Conservation (phyloP, 2,329 filamentous ascomycete genomes). For the Fusarium haematococcum region DNA sequence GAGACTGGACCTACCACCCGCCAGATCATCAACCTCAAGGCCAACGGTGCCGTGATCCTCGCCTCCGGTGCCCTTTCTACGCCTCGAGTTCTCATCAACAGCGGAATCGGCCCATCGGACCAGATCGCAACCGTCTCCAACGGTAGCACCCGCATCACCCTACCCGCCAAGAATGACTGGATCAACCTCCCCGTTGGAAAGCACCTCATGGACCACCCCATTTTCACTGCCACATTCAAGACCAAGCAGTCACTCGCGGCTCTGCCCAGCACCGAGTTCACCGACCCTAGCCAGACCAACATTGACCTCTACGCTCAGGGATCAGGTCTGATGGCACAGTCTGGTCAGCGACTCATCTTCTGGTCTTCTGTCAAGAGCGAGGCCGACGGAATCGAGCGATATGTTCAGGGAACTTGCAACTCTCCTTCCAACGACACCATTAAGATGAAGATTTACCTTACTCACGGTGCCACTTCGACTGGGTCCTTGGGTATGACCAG, state of each 20-base stretch:
- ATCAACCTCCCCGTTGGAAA: conserved; percentile 70
- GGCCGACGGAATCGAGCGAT: conserved; percentile 52
- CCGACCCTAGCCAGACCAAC: conserved; percentile 43
- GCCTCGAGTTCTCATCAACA: conserved; percentile 71
- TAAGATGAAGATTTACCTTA: conserved; percentile 63
- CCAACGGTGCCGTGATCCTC: conserved; percentile 65
- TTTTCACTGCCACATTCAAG: conserved; percentile 51
- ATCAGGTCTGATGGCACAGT: conserved; percentile 57
- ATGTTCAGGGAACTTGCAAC: conserved; percentile 60
- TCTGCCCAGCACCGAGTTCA: conserved; percentile 37
- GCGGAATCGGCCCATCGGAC: conserved; percentile 72
- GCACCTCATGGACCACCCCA: conserved; percentile 68
- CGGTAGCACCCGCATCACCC: conserved; percentile 62
- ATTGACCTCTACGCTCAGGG: conserved; percentile 51
- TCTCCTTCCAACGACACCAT: conserved; percentile 56
- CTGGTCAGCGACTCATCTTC: conserved; percentile 60
- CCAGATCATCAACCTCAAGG: conserved; percentile 42
- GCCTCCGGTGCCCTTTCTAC: conserved; percentile 78
- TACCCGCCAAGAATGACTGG: conserved; percentile 65
- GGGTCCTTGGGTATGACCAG: conserved; percentile 57
- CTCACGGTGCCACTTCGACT: conserved; percentile 61
- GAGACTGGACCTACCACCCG: conserved; percentile 66
- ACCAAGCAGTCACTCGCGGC: conserved; percentile 58
- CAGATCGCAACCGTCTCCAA: conserved; percentile 65
- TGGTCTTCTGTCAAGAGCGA: conserved; percentile 57